phyloP scores from a whole-genome alignment of 176 grass and related monocot species.

The Secale cereale region DNA sequence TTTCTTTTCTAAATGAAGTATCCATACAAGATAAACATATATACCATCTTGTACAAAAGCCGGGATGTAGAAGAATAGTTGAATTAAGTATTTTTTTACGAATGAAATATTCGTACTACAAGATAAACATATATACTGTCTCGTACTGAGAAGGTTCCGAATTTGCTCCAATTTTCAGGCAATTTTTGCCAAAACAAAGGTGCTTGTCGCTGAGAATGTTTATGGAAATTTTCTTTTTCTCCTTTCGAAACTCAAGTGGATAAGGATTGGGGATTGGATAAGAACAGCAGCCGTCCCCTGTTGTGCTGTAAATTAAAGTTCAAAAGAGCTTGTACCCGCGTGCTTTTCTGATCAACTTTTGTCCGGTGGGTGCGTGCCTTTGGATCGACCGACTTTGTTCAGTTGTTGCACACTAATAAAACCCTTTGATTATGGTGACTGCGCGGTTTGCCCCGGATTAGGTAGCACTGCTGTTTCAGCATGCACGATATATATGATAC shows the following conservation, averaged over 20 bases:
- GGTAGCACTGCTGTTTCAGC: not conserved
- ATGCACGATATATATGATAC: not conserved
- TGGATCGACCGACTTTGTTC: not conserved
- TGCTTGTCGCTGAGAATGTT: no score
- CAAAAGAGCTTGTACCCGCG: not conserved
- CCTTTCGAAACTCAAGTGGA: not conserved
- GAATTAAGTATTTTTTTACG: no score
- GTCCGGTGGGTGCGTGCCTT: not conserved
- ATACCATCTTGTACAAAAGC: no score
- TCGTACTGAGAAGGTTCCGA: no score
- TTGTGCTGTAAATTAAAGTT: not conserved
- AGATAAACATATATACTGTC: no score
- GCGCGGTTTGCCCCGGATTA: conserved; percentile 24
- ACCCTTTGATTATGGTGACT: not conserved
- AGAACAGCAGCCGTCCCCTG: not conserved
- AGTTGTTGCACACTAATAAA: not conserved
- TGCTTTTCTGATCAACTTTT: not conserved
- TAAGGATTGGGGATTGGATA: not conserved
- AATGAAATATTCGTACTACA: no score
- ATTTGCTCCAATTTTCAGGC: no score
- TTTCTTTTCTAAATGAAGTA: no score
- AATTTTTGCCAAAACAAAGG: no score
- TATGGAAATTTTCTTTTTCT: not conserved
- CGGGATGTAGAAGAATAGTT: no score
- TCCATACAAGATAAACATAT: no score